These are phyloP conservation scores for Potentilla sterilis DNA, from an alignment of 306 rosid species.

Conservation along the genomic window DNA sequence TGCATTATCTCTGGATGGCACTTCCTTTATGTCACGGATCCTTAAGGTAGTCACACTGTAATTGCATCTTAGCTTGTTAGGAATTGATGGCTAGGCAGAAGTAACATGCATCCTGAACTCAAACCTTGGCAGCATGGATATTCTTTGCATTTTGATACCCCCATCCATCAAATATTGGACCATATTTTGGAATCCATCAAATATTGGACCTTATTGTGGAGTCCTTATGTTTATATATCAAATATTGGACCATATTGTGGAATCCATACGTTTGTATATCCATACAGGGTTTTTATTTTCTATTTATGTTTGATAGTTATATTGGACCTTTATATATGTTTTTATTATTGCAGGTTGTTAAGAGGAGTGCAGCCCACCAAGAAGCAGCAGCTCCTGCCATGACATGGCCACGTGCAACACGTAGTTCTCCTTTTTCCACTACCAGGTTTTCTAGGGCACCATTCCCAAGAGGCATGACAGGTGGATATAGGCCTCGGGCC, in stretches of 20 bases:
- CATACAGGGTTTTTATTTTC: neutral
- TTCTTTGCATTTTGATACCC: conserved; percentile 5
- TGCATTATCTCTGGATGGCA: conserved; percentile 86
- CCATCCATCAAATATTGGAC: neutral
- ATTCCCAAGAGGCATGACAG: conserved; percentile 68
- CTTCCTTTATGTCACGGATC: conserved; percentile 89
- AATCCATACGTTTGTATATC: too few relatives aligned
- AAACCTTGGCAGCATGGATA: neutral
- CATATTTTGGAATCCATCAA: neutral
- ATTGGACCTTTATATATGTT: conserved; percentile 11
- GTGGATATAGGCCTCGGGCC: conserved; percentile 66
- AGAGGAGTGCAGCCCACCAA: conserved; percentile 63
- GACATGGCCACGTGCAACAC: conserved; percentile 62
- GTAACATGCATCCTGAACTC: neutral
- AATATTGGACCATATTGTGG: neutral
- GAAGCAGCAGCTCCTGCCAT: conserved; percentile 52
- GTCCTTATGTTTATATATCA: too few relatives aligned
- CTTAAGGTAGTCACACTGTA: conserved; percentile 66
- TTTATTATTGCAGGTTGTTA: conserved; percentile 52
- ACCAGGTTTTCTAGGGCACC: conserved; percentile 69
- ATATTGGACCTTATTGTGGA: neutral
- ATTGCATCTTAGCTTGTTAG: neutral
- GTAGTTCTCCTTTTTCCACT: conserved; percentile 55
- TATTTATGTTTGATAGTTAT: neutral
- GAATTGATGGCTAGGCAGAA: neutral